Percentiles rank a stretch among this genome's conserved stretches.
Conservation (phyloP, 495 filamentous ascomycete species). For the Penicillium pulvis region DNA sequence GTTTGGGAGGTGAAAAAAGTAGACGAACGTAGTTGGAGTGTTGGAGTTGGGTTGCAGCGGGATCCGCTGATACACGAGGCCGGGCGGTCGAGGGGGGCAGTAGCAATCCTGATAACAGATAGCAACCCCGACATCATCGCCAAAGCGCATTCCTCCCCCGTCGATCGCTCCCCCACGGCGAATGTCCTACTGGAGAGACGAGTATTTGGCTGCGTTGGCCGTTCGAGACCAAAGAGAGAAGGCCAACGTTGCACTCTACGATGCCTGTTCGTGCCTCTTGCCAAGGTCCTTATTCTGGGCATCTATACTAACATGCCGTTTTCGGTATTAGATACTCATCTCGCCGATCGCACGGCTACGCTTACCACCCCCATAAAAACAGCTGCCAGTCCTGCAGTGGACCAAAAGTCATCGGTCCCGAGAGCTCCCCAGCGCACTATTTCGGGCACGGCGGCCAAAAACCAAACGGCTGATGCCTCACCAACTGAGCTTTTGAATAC, state of each 20-base stretch:
- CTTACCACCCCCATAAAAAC: conserved; percentile 35
- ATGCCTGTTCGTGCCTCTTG: conserved; percentile 52
- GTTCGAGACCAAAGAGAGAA: conserved; percentile 61
- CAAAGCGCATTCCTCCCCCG: conserved; percentile 21
- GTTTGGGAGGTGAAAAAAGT: conserved; percentile 2
- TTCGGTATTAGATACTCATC: conserved; percentile 58
- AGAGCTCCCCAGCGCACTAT: conserved; percentile 19
- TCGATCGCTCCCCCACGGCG: conserved; percentile 24
- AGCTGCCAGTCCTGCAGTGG: conserved; percentile 2
- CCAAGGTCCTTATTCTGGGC: background rate
- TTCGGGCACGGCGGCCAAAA: conserved; percentile 27
- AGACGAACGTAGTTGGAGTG: conserved; percentile 22
- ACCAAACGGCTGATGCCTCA: conserved; percentile 22
- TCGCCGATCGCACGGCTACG: conserved; percentile 69
- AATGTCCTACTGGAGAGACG: conserved; percentile 60
- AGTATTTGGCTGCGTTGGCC: conserved; percentile 55
- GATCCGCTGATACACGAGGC: conserved; percentile 40
- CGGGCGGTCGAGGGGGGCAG: conserved; percentile 41
- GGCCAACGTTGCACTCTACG: conserved; percentile 54
- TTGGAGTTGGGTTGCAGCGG: conserved; percentile 34
- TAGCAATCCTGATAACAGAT: conserved; percentile 33
- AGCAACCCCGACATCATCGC: conserved; percentile 24
- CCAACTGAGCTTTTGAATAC: conserved; percentile 45
- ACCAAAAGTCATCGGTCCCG: conserved; percentile 10
- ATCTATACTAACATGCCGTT: conserved; percentile 26